Conservation (phyloP, 2,329 filamentous ascomycete genomes). For the Pseudogymnoascus sp. region DNA sequence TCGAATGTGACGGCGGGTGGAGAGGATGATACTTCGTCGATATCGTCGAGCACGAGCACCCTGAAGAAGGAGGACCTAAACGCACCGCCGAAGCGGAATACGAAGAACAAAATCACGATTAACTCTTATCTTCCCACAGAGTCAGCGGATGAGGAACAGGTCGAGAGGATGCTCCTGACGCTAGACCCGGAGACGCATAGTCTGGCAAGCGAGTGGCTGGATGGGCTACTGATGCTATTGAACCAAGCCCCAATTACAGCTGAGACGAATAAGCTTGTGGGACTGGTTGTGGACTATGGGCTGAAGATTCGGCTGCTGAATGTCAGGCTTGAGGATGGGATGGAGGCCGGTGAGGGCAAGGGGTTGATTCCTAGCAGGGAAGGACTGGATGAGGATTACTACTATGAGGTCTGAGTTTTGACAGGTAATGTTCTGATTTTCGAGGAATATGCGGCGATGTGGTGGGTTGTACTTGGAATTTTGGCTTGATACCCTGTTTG, state of each 20-base stretch:
- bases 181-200: slow-evolving; percentile 74
- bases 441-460: not conserved
- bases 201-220: slow-evolving; percentile 90
- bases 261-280: slow-evolving; percentile 84
- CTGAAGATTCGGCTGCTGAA: slow-evolving; percentile 89
- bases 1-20: slow-evolving; percentile 59
- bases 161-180: slow-evolving; percentile 71
- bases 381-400: slow-evolving; percentile 87
- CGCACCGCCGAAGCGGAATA: slow-evolving; percentile 14
- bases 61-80: slow-evolving; percentile 30
- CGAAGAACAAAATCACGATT: slow-evolving; percentile 83
- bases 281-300: slow-evolving; percentile 80
- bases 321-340: slow-evolving; percentile 71
- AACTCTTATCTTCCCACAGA: slow-evolving; percentile 57
- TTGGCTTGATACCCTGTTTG: slow-evolving; percentile 8
- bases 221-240: slow-evolving; percentile 88
- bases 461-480: slow-evolving; percentile 10
- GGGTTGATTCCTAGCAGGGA: slow-evolving; percentile 74
- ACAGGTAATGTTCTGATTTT: not conserved
- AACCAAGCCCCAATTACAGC: slow-evolving; percentile 95
- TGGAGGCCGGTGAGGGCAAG: slow-evolving; percentile 54
- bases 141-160: slow-evolving; percentile 28
- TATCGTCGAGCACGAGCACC: slow-evolving; percentile 35
- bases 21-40: slow-evolving; percentile 38
- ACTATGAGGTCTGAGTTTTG: slow-evolving; percentile 61